phyloP scores from a whole-genome alignment of 805 yeast genomes.

The Myxozyma nipponensis region DNA sequence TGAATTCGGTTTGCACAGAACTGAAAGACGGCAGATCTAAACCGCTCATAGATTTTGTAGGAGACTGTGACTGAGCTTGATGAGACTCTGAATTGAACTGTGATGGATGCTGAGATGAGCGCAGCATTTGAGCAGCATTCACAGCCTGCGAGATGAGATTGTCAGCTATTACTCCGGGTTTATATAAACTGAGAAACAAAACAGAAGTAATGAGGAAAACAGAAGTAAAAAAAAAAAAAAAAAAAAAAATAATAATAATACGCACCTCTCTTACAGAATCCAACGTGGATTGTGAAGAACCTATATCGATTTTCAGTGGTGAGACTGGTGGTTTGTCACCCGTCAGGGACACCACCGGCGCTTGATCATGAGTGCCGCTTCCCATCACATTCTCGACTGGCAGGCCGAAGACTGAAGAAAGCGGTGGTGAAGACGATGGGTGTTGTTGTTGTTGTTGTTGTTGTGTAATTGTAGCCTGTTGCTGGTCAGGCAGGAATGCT shows the following conservation, averaged over 20 bases:
- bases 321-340: background rate
- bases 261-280: slow-evolving; percentile 19
- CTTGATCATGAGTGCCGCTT: too few species aligned
- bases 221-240: too few species aligned
- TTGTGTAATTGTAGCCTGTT: too few species aligned
- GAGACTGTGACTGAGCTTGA: background rate
- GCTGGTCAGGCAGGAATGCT: background rate
- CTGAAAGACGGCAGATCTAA: slow-evolving; percentile 1
- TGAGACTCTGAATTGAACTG: background rate
- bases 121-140: slow-evolving; percentile 15
- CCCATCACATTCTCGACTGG: background rate
- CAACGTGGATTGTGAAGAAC: slow-evolving; percentile 4
- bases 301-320: slow-evolving; percentile 5
- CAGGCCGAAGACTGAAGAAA: too few species aligned
- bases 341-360: background rate
- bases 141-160: slow-evolving; percentile 13
- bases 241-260: background rate
- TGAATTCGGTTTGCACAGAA: slow-evolving; percentile 5
- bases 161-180: too few species aligned
- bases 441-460: too few species aligned
- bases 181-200: too few species aligned
- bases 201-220: too few species aligned
- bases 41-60: background rate
- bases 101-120: background rate
- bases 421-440: too few species aligned